Evolutionary conservation across 192 early-diverging fungal species (phyloP).

Genomic region (Linnemannia elongata): DNA sequence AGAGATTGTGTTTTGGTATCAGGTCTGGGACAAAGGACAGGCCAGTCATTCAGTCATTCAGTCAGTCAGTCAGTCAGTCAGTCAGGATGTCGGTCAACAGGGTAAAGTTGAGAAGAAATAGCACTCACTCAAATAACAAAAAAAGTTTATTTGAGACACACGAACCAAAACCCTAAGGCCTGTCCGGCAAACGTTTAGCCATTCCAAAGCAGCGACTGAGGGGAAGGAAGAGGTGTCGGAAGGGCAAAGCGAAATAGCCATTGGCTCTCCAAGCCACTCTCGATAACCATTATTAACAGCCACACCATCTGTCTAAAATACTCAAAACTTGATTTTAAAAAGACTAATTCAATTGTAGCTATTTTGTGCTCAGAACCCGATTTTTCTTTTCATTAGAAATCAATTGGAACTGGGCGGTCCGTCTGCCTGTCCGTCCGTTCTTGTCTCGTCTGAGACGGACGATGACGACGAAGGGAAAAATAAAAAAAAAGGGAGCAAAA

Average conservation of each 20-base stretch:
- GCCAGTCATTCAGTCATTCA: too few species aligned
- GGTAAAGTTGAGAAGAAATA: neutral
- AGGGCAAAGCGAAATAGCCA: neutral
- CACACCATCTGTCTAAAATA: neutral
- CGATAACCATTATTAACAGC: neutral
- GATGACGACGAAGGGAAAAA: neutral
- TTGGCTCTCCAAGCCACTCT: neutral
- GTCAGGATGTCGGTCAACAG: neutral
- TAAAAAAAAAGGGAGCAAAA: neutral
- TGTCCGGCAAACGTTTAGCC: conserved; percentile 7
- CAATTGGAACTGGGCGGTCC: neutral
- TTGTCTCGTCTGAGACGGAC: neutral
- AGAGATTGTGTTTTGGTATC: neutral
- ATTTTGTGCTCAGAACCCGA: conserved; percentile 6
- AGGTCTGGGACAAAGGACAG: neutral
- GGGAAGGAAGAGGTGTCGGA: neutral
- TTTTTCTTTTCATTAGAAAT: conserved; percentile 5
- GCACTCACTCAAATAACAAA: conserved; percentile 3
- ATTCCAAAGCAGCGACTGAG: neutral
- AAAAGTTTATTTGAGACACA: conserved; percentile 15
- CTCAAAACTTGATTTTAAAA: neutral
- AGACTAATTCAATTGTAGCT: neutral
- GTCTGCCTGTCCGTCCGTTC: neutral
- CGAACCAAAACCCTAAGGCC: neutral
- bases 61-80: neutral